These are phyloP conservation scores for Penicillium palitans DNA, from an alignment of 2,329 filamentous ascomycete species.

Conservation along the genomic window DNA sequence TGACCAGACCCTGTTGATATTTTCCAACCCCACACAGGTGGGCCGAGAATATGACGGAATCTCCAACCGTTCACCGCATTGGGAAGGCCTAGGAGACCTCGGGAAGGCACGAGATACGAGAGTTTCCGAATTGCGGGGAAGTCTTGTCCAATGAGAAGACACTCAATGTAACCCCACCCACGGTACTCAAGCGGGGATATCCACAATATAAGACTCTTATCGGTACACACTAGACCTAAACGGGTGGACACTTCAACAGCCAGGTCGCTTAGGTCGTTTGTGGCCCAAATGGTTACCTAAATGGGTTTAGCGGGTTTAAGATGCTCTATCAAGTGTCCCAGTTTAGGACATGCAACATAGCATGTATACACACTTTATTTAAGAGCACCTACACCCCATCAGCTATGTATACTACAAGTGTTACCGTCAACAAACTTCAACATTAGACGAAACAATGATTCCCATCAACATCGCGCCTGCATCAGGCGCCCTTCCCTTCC, in stretches of 20 bases:
- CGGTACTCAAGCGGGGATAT: neutral
- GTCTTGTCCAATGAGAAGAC: neutral
- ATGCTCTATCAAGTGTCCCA: neutral
- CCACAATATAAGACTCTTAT: neutral
- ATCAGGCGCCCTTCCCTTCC: neutral
- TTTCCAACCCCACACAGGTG: neutral
- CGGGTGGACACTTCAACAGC: neutral
- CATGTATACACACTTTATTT: neutral
- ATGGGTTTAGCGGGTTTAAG: neutral
- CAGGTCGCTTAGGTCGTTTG: neutral
- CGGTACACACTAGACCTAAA: neutral
- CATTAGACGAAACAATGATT: neutral
- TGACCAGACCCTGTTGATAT: neutral
- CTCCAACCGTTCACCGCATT: neutral
- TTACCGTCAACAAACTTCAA: too few species aligned
- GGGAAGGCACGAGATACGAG: neutral
- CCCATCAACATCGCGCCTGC: neutral
- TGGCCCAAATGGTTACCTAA: conserved; percentile 1
- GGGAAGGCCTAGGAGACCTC: neutral
- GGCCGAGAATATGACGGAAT: neutral
- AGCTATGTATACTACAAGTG: neutral
- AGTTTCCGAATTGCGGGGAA: neutral
- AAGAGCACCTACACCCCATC: neutral
- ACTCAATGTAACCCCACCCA: neutral
- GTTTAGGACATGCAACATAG: neutral